Percentiles rank a stretch among this genome's conserved stretches.
phyloP scores from a whole-genome alignment of 2,329 filamentous ascomycete species.

The Cryphonectria japonica region DNA sequence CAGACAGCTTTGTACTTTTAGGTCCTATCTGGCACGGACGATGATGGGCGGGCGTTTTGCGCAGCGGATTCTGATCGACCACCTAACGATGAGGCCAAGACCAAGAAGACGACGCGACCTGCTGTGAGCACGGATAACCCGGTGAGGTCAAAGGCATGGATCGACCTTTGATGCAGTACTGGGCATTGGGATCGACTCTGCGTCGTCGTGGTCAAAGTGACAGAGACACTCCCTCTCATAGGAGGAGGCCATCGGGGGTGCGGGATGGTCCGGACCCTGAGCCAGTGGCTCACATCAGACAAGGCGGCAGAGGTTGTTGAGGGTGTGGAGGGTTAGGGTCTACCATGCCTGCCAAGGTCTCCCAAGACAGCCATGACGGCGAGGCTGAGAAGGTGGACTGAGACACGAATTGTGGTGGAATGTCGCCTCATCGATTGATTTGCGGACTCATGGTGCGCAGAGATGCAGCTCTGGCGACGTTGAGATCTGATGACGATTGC shows the following conservation, averaged over 20 bases:
- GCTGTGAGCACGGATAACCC: neutral
- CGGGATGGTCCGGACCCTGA: neutral
- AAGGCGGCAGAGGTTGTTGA: neutral
- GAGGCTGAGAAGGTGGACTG: neutral
- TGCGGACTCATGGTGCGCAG: too few species aligned
- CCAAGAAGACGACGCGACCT: neutral
- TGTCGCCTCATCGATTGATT: neutral
- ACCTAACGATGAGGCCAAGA: neutral
- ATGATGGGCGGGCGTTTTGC: neutral
- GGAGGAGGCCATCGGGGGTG: neutral
- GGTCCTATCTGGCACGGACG: conserved; percentile 12
- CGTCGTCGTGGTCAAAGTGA: neutral
- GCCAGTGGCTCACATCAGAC: neutral
- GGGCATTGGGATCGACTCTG: neutral
- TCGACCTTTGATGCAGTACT: neutral
- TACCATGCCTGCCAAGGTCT: too few species aligned
- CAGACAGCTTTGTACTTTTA: conserved; percentile 30
- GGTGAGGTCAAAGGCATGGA: neutral
- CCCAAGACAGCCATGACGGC: neutral
- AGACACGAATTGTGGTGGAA: neutral
- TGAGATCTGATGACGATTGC: neutral
- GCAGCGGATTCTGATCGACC: neutral
- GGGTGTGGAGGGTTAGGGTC: neutral
- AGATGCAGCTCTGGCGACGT: neutral
- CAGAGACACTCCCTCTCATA: neutral